Evolutionary conservation across 1,284 basidiomycete species (phyloP).

Genomic region (Boletus mariae): DNA sequence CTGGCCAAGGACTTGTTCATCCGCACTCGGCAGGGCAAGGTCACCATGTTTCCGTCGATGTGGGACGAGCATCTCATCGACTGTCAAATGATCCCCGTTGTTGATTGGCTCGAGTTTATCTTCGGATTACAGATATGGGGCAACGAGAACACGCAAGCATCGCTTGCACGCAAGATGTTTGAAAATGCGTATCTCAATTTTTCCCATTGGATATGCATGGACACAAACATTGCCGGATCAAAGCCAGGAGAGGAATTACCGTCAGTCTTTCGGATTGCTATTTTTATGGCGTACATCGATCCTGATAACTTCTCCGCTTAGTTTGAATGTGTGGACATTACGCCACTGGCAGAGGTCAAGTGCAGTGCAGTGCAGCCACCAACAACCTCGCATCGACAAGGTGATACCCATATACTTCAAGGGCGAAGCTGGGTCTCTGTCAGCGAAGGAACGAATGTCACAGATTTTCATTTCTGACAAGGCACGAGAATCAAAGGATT

Average conservation of each 20-base stretch:
- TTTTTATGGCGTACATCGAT: not conserved
- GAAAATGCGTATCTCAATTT: constrained; percentile 9
- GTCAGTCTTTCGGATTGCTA: constrained; percentile 1
- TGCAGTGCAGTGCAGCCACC: constrained; percentile 11
- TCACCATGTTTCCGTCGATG: not conserved
- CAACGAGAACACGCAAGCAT: no score
- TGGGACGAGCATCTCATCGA: constrained; percentile 3
- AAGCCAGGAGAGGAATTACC: not conserved
- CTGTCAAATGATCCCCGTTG: constrained; percentile 5
- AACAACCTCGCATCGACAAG: constrained; percentile 5
- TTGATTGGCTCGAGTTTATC: constrained; percentile 9
- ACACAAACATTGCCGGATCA: not conserved
- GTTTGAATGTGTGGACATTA: constrained; percentile 6
- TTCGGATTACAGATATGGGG: constrained; percentile 5
- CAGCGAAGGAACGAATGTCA: constrained; percentile 1
- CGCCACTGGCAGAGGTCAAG: constrained; percentile 13
- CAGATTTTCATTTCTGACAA: constrained; percentile 13
- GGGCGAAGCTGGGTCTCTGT: not conserved
- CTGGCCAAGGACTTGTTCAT: constrained; percentile 14
- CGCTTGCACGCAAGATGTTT: not conserved
- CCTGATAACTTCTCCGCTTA: not conserved
- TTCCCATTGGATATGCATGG: constrained; percentile 20
- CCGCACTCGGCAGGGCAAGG: not conserved
- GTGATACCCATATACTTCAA: constrained; percentile 14
- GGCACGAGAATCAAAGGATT: not conserved